These are phyloP conservation scores for Botrytis porri DNA, from an alignment of 2,329 filamentous ascomycete genomes.

Conservation along the genomic window DNA sequence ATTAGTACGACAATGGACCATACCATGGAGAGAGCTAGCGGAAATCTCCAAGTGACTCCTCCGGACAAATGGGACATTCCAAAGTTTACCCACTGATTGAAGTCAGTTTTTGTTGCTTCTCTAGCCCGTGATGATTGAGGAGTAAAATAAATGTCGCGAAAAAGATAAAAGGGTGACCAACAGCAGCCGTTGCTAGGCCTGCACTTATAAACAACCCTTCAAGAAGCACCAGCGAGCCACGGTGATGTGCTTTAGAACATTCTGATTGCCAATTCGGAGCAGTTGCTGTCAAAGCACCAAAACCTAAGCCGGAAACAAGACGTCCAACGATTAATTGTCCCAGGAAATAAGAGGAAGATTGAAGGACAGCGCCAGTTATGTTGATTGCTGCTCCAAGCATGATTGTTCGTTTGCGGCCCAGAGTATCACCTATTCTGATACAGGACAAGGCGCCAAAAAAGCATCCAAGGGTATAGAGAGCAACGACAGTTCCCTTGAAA, in stretches of 20 bases:
- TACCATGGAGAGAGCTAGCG: constrained; percentile 55
- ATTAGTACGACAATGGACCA: constrained; percentile 58
- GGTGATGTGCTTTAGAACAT: constrained; percentile 54
- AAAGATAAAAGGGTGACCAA: constrained; percentile 10
- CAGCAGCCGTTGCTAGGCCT: constrained; percentile 36
- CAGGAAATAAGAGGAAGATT: constrained; percentile 44
- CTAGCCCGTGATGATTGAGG: neutral
- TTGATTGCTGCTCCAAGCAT: constrained; percentile 56
- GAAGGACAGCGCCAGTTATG: constrained; percentile 51
- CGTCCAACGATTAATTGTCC: constrained; percentile 53
- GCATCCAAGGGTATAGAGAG: constrained; percentile 44
- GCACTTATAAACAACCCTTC: constrained; percentile 56
- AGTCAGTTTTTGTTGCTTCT: constrained; percentile 12
- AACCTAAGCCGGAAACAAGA: constrained; percentile 49
- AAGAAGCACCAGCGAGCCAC: constrained; percentile 59
- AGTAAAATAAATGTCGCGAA: neutral
- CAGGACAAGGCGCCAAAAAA: constrained; percentile 45
- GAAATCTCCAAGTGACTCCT: constrained; percentile 57
- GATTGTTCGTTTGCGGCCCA: constrained; percentile 56
- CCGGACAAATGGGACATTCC: constrained; percentile 51
- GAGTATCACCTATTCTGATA: constrained; percentile 46
- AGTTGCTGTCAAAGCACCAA: constrained; percentile 49
- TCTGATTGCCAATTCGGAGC: constrained; percentile 61
- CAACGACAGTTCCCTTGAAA: constrained; percentile 19
- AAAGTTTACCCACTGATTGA: constrained; percentile 56